A percentile compares a stretch with the other conserved stretches of the same genome.
Evolutionary conservation across 192 early-diverging fungal genomes (phyloP).

Genomic region (Diversispora epigaea): DNA sequence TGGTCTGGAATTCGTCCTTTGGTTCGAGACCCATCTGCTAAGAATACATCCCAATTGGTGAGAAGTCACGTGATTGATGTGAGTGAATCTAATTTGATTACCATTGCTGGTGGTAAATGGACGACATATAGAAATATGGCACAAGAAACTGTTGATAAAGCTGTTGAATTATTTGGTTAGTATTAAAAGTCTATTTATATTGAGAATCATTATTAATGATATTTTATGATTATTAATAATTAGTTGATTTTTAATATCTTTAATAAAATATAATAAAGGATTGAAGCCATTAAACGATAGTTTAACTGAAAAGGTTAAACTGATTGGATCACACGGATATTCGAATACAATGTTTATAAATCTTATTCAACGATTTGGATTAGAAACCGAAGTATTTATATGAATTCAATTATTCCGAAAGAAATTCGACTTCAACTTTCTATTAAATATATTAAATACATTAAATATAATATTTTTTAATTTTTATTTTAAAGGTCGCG

Average conservation of each 20-base stretch:
- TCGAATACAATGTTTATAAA: slow-evolving; percentile 93
- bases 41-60: slow-evolving; percentile 89
- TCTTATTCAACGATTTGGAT: slow-evolving; percentile 92
- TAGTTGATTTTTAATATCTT: neutral
- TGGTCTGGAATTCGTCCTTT: slow-evolving; percentile 97
- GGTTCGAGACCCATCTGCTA: slow-evolving; percentile 91
- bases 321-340: slow-evolving; percentile 88
- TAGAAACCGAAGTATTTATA: slow-evolving; percentile 71
- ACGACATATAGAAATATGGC: slow-evolving; percentile 98
- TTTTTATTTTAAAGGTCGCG: slow-evolving; percentile 56
- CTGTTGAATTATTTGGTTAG: slow-evolving; percentile 67
- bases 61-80: slow-evolving; percentile 98
- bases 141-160: slow-evolving; percentile 88
- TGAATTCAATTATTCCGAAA: too few relatives aligned
- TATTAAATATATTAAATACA: neutral
- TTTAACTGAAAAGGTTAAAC: slow-evolving; percentile 69
- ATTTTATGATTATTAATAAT: too few relatives aligned
- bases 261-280: neutral
- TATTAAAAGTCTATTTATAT: neutral
- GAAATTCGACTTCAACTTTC: neutral
- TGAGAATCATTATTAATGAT: neutral
- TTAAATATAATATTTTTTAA: neutral
- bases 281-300: slow-evolving; percentile 70
- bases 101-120: slow-evolving; percentile 98
- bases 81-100: slow-evolving; percentile 75